Conservation (phyloP, 1,284 basidiomycete genomes). For the Hemileia vastatrix region DNA sequence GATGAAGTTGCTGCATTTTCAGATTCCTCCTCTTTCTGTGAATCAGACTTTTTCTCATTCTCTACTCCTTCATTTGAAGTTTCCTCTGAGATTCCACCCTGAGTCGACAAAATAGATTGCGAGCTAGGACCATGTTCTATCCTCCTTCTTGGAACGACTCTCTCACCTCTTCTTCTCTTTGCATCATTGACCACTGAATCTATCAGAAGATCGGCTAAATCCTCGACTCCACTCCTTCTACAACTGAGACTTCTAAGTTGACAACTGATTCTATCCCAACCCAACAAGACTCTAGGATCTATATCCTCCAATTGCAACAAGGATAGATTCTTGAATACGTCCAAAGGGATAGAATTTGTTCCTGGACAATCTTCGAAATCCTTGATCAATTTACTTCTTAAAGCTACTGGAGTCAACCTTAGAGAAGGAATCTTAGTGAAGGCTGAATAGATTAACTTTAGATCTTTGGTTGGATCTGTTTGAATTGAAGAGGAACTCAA, state of each 20-base stretch:
- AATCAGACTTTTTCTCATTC: not conserved
- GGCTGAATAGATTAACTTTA: constrained; percentile 56
- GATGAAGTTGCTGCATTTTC: constrained; percentile 30
- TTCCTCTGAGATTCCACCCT: not conserved
- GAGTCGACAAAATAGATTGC: not conserved
- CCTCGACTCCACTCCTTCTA: constrained; percentile 66
- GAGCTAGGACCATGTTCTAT: too few species aligned
- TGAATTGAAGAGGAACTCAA: constrained; percentile 1
- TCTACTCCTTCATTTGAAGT: not conserved
- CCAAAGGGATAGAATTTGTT: constrained; percentile 65
- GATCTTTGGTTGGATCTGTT: constrained; percentile 6
- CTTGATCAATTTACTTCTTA: constrained; percentile 54
- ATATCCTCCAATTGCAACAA: constrained; percentile 64
- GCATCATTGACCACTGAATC: constrained; percentile 65
- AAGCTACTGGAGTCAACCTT: constrained; percentile 46
- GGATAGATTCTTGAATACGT: constrained; percentile 71
- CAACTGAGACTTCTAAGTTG: constrained; percentile 64
- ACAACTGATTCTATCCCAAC: constrained; percentile 69
- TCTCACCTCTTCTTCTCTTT: constrained; percentile 49
- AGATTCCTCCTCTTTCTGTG: not conserved
- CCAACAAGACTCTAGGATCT: constrained; percentile 69
- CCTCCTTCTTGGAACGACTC: constrained; percentile 12
- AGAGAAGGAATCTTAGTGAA: constrained; percentile 79
- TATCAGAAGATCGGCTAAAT: constrained; percentile 68
- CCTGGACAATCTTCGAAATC: constrained; percentile 63